Conservation (phyloP, 2,329 filamentous ascomycete species). For the Cladophialophora exuberans region DNA sequence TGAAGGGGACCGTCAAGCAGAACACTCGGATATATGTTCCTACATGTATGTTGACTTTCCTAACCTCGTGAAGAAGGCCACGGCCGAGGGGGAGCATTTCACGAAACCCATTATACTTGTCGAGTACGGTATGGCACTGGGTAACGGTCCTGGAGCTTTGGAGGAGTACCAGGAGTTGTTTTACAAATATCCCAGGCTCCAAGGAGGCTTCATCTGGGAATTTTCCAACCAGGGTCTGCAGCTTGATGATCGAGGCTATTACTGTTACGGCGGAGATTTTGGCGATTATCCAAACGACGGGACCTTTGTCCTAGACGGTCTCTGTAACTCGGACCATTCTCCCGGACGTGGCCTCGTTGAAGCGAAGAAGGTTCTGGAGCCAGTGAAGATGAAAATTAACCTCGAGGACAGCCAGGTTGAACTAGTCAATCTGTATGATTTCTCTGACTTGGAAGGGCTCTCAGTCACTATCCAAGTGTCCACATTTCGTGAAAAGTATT, state of each 20-base stretch:
- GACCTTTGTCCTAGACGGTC: conserved; percentile 66
- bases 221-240: conserved; percentile 65
- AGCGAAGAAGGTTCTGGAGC: conserved; percentile 62
- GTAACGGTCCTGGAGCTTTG: conserved; percentile 71
- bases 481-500: conserved; percentile 47
- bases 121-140: conserved; percentile 68
- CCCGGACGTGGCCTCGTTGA: conserved; percentile 62
- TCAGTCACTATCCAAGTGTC: conserved; percentile 48
- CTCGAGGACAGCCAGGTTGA: conserved; percentile 46
- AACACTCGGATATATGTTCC: conserved; percentile 66
- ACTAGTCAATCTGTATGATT: conserved; percentile 28
- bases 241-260: conserved; percentile 48
- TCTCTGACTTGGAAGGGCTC: conserved; percentile 23
- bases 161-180: conserved; percentile 70
- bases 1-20: conserved; percentile 64
- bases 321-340: conserved; percentile 57
- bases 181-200: conserved; percentile 61
- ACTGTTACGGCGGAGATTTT: conserved; percentile 66
- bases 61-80: conserved; percentile 38
- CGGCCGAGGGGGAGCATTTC: conserved; percentile 47
- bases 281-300: conserved; percentile 63
- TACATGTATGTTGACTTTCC: conserved; percentile 63
- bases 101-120: conserved; percentile 49
- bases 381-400: conserved; percentile 57
- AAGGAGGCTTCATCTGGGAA: conserved; percentile 71